Percentiles rank a stretch among this genome's conserved stretches.
Evolutionary conservation across 1,284 basidiomycete genomes (phyloP).

Genomic region (Irpex sp.): DNA sequence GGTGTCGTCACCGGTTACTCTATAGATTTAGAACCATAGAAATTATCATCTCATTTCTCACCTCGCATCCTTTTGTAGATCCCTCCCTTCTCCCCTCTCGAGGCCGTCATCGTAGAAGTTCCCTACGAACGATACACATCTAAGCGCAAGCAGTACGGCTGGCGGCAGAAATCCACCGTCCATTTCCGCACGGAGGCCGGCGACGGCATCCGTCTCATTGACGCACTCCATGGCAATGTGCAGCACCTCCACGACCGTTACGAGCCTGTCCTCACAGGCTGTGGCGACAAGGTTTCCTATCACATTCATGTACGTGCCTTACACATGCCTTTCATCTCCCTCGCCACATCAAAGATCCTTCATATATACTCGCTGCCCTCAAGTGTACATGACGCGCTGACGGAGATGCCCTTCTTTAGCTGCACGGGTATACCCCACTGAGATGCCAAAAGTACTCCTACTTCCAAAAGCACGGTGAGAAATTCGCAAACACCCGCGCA

Average conservation of each 20-base stretch:
- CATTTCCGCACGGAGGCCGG: background rate
- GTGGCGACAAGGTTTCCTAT: background rate
- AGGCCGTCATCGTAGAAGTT: background rate
- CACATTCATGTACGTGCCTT: background rate
- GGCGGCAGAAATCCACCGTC: background rate
- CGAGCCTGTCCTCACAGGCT: background rate
- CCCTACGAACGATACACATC: background rate
- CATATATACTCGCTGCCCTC: background rate
- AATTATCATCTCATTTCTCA: background rate
- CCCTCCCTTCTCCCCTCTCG: background rate
- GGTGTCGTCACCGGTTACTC: background rate
- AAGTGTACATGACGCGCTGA: background rate
- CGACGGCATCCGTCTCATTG: background rate
- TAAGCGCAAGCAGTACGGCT: constrained; percentile 1
- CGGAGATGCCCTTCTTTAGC: background rate
- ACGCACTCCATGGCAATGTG: background rate
- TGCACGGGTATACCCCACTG: background rate
- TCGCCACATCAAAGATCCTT: background rate
- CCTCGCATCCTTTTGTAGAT: background rate
- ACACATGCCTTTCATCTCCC: background rate
- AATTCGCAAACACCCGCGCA: background rate
- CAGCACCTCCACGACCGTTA: background rate
- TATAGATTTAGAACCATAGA: background rate
- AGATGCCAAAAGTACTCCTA: constrained; percentile 1
- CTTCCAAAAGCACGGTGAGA: background rate